Percentiles rank a stretch among this genome's conserved stretches.
phyloP scores from a whole-genome alignment of 345 rosid species.

The Acer yangbiense region DNA sequence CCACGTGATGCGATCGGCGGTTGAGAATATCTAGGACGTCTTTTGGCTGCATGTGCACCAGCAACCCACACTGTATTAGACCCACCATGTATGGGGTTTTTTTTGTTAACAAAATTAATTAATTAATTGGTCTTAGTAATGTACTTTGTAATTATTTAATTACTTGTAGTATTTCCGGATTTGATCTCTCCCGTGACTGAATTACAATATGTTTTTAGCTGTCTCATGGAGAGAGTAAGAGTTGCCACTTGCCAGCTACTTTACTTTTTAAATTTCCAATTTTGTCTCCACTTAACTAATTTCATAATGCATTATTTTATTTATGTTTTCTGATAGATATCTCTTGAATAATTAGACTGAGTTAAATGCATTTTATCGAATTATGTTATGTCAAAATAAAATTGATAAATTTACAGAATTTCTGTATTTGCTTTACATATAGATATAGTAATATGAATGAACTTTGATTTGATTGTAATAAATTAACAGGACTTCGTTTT shows the following conservation, averaged over 20 bases:
- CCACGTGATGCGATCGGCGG: slow-evolving; percentile 32
- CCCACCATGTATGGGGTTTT: not conserved
- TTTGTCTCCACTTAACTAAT: too few species aligned
- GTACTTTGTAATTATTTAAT: not conserved
- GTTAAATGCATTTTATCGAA: too few species aligned
- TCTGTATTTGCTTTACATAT: too few species aligned
- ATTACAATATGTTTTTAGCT: not conserved
- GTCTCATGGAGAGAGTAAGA: not conserved
- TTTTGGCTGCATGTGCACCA: slow-evolving; percentile 6
- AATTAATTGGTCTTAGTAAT: not conserved
- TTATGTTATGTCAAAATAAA: too few species aligned
- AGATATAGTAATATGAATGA: too few species aligned
- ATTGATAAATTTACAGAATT: too few species aligned
- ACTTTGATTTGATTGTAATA: too few species aligned
- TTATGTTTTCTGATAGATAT: too few species aligned
- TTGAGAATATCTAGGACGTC: slow-evolving; percentile 27
- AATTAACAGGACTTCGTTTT: too few species aligned
- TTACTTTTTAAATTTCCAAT: not conserved
- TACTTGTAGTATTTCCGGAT: not conserved
- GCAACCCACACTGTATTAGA: not conserved
- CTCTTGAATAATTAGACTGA: too few species aligned
- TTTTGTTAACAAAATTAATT: not conserved
- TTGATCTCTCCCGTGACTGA: slow-evolving; percentile 5
- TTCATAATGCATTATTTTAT: too few species aligned
- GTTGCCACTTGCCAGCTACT: not conserved